Evolutionary conservation across 768 basidiomycete species (phyloP).

Genomic region (Clathrus columnatus): DNA sequence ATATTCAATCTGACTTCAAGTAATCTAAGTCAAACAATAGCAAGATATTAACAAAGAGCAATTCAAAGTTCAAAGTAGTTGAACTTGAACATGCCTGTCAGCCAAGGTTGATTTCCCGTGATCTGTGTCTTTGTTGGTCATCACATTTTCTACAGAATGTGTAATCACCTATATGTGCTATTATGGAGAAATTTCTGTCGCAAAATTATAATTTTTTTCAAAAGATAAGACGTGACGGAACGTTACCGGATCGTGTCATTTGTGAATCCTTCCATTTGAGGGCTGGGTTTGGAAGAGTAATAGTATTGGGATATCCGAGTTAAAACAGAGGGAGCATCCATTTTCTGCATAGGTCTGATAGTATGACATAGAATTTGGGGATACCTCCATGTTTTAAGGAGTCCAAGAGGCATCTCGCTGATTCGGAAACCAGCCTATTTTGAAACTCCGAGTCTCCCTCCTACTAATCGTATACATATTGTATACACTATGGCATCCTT

Average conservation of each 20-base stretch:
- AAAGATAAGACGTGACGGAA: conserved; percentile 8
- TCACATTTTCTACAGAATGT: background rate
- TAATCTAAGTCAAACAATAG: conserved; percentile 35
- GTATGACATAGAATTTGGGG: background rate
- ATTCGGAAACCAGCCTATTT: background rate
- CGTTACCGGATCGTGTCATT: conserved; percentile 60
- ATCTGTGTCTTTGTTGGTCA: conserved; percentile 36
- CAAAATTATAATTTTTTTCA: background rate
- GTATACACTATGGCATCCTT: conserved; percentile 43
- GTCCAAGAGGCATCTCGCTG: no score
- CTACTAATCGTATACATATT: no score
- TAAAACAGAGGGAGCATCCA: conserved; percentile 6
- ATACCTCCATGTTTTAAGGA: background rate
- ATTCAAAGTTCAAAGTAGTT: background rate
- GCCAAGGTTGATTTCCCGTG: conserved; percentile 95
- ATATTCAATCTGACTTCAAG: conserved; percentile 50
- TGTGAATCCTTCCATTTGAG: conserved; percentile 54
- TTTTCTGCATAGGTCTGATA: background rate
- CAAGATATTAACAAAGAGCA: conserved; percentile 1
- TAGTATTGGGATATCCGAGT: background rate
- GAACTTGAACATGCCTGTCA: conserved; percentile 49
- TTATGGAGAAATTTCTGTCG: conserved; percentile 79
- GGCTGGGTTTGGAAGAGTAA: background rate
- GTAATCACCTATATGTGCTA: conserved; percentile 83
- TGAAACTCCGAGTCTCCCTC: background rate